These are phyloP conservation scores for Penicillium sp. DNA, from an alignment of 2,329 filamentous ascomycete species.

Conservation along the genomic window DNA sequence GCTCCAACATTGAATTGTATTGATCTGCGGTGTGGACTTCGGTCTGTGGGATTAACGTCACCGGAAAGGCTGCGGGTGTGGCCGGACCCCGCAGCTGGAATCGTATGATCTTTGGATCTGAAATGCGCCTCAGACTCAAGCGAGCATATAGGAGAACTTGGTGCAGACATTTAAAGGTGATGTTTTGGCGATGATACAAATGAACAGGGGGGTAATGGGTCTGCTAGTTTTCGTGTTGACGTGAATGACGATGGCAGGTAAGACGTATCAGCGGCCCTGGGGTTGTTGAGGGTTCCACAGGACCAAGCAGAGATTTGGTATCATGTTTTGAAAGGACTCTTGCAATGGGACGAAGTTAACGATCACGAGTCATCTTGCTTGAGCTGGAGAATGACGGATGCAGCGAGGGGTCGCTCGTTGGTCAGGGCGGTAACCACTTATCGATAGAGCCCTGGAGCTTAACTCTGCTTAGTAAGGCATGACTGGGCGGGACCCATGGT, in stretches of 20 bases:
- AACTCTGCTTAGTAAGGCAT: background rate
- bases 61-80: conserved; percentile 25
- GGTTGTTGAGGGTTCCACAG: conserved; percentile 9
- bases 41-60: conserved; percentile 21
- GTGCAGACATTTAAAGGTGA: conserved; percentile 18
- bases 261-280: conserved; percentile 4
- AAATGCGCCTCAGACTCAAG: conserved; percentile 22
- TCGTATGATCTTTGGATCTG: conserved; percentile 12
- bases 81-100: conserved; percentile 12
- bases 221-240: background rate
- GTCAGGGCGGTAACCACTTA: conserved; percentile 20
- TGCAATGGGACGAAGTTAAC: conserved; percentile 6
- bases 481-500: background rate
- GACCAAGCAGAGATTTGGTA: conserved; percentile 3
- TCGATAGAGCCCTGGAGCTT: conserved; percentile 16
- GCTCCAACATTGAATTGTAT: conserved; percentile 40
- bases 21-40: conserved; percentile 35
- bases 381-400: conserved; percentile 18
- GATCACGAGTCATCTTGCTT: conserved; percentile 5
- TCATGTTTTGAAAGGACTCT: conserved; percentile 4
- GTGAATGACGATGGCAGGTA: background rate
- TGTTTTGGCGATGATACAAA: conserved; percentile 1
- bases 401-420: conserved; percentile 23
- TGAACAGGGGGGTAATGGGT: conserved; percentile 16
- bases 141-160: conserved; percentile 20